phyloP scores from a whole-genome alignment of 1,284 basidiomycete genomes.

The Coniferiporia weirii region DNA sequence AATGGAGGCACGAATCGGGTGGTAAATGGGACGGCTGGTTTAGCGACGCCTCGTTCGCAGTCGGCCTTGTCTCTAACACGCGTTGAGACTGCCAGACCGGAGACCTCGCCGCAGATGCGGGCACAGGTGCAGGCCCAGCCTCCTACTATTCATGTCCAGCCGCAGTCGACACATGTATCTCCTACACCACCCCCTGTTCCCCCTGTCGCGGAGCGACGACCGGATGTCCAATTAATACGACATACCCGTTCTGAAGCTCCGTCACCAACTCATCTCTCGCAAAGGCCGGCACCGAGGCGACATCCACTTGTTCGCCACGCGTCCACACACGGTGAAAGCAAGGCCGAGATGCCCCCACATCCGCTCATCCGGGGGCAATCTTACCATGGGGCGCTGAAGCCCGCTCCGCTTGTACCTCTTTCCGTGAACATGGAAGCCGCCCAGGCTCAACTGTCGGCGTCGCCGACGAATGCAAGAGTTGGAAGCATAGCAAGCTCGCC shows the following conservation, averaged over 20 bases:
- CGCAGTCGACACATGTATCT: slow-evolving; percentile 21
- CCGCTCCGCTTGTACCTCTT: slow-evolving; percentile 55
- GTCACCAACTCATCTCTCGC: slow-evolving; percentile 32
- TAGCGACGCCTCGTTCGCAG: slow-evolving; percentile 32
- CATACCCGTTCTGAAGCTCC: slow-evolving; percentile 38
- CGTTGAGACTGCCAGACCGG: slow-evolving; percentile 28
- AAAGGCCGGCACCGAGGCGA: slow-evolving; percentile 9
- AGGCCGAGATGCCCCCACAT: slow-evolving; percentile 45
- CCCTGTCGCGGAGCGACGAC: slow-evolving; percentile 21
- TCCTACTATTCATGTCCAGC: slow-evolving; percentile 24
- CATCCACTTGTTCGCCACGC: slow-evolving; percentile 8
- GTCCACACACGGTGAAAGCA: slow-evolving; percentile 13
- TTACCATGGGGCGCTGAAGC: slow-evolving; percentile 41
- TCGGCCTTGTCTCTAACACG: slow-evolving; percentile 29
- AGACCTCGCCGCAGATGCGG: slow-evolving; percentile 20
- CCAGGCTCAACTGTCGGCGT: slow-evolving; percentile 36
- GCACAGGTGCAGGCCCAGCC: slow-evolving; percentile 23
- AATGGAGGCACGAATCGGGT: slow-evolving; percentile 22
- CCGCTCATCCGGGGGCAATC: slow-evolving; percentile 71
- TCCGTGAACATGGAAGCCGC: slow-evolving; percentile 52
- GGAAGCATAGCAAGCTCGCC: slow-evolving; percentile 30
- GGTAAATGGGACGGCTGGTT: slow-evolving; percentile 19
- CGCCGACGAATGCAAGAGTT: slow-evolving; percentile 31
- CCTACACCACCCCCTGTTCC: slow-evolving; percentile 20
- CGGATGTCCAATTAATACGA: slow-evolving; percentile 1